Evolutionary conservation across 2,329 filamentous ascomycete species (phyloP), one percentile per base, ranked within the genome.

Genomic region (Pyricularia sp.): DNA sequence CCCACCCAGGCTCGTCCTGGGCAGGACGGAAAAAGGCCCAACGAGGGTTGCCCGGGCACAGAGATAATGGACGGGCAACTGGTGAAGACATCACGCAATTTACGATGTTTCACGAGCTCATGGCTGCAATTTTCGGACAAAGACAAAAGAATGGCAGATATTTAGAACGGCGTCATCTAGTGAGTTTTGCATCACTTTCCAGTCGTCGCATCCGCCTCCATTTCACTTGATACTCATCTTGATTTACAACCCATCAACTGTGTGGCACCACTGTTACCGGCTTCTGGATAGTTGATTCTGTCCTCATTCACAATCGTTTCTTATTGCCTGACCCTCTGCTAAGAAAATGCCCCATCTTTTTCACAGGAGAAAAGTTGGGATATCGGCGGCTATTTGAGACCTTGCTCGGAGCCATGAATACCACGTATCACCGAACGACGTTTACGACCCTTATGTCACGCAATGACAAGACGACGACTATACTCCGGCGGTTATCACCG

Each of bases 21-120:
- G 66, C 66, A 67, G 66, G 66, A 67, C 66, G 66, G 36, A n/a
- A 67, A 67, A 67, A 67, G 66, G 66, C 66, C 66, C 28, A 67
- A 59, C 30, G 55, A 50, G 66, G 31, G 66, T 67, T 67, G 66
- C 55, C n/a, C 28, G 66, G 28, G 30, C 58, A 67, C 66, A 67
- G 3, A 58, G 66, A 67, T 67, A 7, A 65, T 31, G 50, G 31
- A 61, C 42, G 28, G 66, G 66, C 66, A 63, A 67, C 66, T 28
- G 66, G 20, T 61, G 28, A 67, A 67, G 66, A 31, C 42, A 59
- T 67, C 55, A 67, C 33, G 66, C 14, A 61, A 59, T 67, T 67
- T 67, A 67, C 28, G 66, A 67, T 67, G 28, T 67, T 63, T 67
- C 66, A 67, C 55, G 66, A 67, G 33, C 55, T 50, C 59, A 67